Evolutionary conservation across 2,329 filamentous ascomycete species (phyloP), one percentile per base, ranked within the genome.

Genomic region (Clonostachys chloroleuca): DNA sequence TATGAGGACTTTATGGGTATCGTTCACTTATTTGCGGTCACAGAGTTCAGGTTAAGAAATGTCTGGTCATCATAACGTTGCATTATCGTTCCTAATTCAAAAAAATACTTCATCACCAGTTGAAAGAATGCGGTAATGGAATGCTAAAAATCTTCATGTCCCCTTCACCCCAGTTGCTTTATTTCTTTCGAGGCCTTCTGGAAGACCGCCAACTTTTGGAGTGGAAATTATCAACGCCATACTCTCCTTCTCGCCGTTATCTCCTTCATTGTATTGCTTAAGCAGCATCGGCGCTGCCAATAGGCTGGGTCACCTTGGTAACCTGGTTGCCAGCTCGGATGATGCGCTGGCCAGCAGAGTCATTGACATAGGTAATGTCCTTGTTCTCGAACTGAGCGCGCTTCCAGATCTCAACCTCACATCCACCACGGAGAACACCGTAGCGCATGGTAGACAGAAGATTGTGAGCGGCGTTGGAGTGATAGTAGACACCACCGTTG

Each of bases 391-490:
- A 81, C 67, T 92, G 86, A 48, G 87, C 83, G 40, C 88, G 85
- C 81, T 94, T 94, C 89, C 89, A 95, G 69, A 94, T 91, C 77
- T 95, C 89, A 30, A 95, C 89, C 67, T 94, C 89, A 64, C 87
- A 90, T 40, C 89, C 89, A 54, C 89, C 89, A 45, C 88, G 87
- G 53, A 95, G 86, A 43, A 95, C 89, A 67, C 88, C 89, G 13
- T 94, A 84, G 56, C 89, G 81, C 88, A 94, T 94, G 56, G 88
- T 94, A 8, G 87, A 91, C 53, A 95, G 78, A 51, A 94, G 70
- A 72, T 95, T 95, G 77, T 95, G 89, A 35, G 89, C 89, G 47
- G 88, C 89, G 70, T 95, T 95, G 65, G 86, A 90, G 76, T 95
- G 89, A 66, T 86, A 81, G 74, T 95, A 95, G 52, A 95, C 87